Evolutionary conservation across 2,329 filamentous ascomycete genomes (phyloP).

Genomic region (Fusarium sp.): DNA sequence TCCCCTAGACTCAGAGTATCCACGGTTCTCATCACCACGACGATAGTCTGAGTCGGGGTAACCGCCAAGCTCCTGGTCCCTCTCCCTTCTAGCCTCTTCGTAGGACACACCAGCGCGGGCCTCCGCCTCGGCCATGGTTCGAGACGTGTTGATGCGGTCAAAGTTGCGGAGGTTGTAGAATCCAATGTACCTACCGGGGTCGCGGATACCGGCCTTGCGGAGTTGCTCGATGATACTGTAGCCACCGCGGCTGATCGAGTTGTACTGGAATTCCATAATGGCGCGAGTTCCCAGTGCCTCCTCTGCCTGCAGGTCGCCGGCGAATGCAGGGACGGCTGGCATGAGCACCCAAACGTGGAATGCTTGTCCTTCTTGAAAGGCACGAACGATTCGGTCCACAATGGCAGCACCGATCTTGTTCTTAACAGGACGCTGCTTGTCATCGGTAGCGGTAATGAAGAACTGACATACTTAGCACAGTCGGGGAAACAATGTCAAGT

Average conservation of each 20-base stretch:
- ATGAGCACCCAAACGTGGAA: constrained; percentile 84
- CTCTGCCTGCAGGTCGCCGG: constrained; percentile 80
- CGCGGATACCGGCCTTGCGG: constrained; percentile 71
- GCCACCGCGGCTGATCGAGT: constrained; percentile 80
- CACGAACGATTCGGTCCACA: constrained; percentile 79
- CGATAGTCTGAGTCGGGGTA: constrained; percentile 48
- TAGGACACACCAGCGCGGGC: constrained; percentile 73
- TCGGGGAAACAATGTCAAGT: accelerated
- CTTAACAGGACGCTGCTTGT: constrained; percentile 75
- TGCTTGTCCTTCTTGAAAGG: constrained; percentile 70
- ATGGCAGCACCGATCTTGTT: constrained; percentile 85
- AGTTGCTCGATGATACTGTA: constrained; percentile 81
- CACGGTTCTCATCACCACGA: constrained; percentile 13
- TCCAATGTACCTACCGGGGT: constrained; percentile 78
- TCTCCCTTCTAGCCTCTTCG: constrained; percentile 71
- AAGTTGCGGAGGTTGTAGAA: constrained; percentile 90
- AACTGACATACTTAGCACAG: constrained; percentile 57
- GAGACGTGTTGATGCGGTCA: constrained; percentile 81
- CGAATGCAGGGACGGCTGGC: constrained; percentile 83
- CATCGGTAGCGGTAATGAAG: constrained; percentile 84
- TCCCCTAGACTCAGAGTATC: neutral
- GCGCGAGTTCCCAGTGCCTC: constrained; percentile 80
- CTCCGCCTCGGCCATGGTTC: constrained; percentile 70
- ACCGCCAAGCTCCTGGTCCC: constrained; percentile 68
- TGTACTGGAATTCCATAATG: constrained; percentile 91